Percentiles rank a stretch among this genome's conserved stretches.
phyloP scores from a whole-genome alignment of 78 protist species.

The Dictyostelium firmibasis region DNA sequence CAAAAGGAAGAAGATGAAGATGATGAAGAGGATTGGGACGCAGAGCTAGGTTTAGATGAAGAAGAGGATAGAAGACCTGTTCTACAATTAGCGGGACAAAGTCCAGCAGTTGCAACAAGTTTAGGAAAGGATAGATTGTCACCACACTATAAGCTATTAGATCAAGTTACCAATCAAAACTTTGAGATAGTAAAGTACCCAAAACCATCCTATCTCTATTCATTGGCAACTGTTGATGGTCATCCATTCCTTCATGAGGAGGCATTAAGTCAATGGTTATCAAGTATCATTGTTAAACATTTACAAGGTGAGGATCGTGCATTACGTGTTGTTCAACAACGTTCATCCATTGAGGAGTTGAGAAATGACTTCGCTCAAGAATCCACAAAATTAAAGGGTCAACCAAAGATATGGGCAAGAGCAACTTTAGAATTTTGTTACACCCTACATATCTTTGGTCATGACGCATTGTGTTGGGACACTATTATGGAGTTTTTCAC shows the following conservation, averaged over 20 bases:
- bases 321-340: conserved; percentile 21
- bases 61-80: conserved; percentile 69
- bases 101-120: conserved; percentile 26
- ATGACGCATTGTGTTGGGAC: conserved; percentile 75
- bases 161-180: conserved; percentile 57
- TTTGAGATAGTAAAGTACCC: conserved; percentile 84
- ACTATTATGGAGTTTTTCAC: conserved; percentile 65
- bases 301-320: conserved; percentile 65
- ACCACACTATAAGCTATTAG: conserved; percentile 59
- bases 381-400: conserved; percentile 5
- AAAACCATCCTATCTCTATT: conserved; percentile 76
- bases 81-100: conserved; percentile 62
- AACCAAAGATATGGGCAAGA: conserved; percentile 69
- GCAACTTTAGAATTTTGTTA: conserved; percentile 58
- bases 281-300: conserved; percentile 58
- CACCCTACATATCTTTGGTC: conserved; percentile 55
- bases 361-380: conserved; percentile 53
- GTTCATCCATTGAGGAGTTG: conserved; percentile 49
- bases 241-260: conserved; percentile 75
- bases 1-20: not conserved
- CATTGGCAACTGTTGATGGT: conserved; percentile 70
- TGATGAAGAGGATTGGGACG: conserved; percentile 81
- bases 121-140: conserved; percentile 66
- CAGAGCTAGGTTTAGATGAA: conserved; percentile 72
- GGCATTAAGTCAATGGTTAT: conserved; percentile 66